Evolutionary conservation across 78 protist species (phyloP), one percentile per base, ranked within the genome.

Genomic region (Parvularia atlantis): DNA sequence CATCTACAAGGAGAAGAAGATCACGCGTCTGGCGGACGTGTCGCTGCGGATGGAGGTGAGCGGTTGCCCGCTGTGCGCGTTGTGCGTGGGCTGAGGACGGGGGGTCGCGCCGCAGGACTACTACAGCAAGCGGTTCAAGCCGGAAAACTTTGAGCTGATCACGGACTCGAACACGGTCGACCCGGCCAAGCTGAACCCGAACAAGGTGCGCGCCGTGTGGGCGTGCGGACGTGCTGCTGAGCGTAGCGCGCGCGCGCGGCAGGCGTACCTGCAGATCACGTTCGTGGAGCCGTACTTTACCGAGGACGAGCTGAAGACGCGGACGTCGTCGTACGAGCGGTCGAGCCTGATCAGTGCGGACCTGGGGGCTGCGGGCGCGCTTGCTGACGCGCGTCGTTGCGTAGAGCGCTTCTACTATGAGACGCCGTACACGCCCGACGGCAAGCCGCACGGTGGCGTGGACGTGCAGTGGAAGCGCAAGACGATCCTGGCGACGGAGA

Each of bases 201-300:
- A 6, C 53, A 40, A 37, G 69, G 68, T 63, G 35, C 30, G 68
- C 30, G 46, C 20, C n/a, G 46, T 63, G 41, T 63, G 46, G 13
- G 46, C n/a, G 68, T 31, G 36, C n/a, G n/a, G n/a, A n/a, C n/a
- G n/a, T n/a, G n/a, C n/a, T n/a, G n/a, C n/a, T n/a, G n/a, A n/a
- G n/a, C 13, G 16, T 22, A 17, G 30, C 20, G 20, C 54, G 30
- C 20, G 30, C 54, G 30, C 30, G 24, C 61, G 37, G 22, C 68
- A 61, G 69, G 69, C 70, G 17, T 73, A 73, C 35, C 13, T 44
- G 28, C 78, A 73, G 62, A 16, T 73, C 41, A 73, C 78, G 31
- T 30, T 19, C 56, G 78, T 73, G 36, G 70, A 50, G 66, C 78
- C 78, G 26, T 73, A 59, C 63, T 73, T 73, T 33, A 37, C 40